Percentiles rank a stretch among this genome's conserved stretches.
phyloP scores from a whole-genome alignment of 257 asterid genomes.

The Pogostemon cablin region DNA sequence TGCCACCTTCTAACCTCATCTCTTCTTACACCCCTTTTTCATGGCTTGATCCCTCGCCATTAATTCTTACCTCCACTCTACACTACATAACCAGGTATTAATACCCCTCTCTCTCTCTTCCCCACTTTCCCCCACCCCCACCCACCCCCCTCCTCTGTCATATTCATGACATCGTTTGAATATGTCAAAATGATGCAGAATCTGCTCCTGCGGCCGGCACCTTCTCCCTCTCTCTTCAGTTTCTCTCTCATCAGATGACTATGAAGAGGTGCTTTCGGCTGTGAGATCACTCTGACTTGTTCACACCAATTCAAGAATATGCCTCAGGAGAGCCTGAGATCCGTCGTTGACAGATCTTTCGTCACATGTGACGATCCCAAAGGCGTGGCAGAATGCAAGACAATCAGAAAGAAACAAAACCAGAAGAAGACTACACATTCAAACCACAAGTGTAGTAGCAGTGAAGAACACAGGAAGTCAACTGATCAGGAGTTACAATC shows the following conservation, averaged over 20 bases:
- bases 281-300: neutral
- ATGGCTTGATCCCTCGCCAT: too few species aligned
- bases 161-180: conserved; percentile 27
- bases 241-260: conserved; percentile 3
- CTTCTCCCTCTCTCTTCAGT: neutral
- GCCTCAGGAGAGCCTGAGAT: conserved; percentile 67
- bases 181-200: conserved; percentile 26
- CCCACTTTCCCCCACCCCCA: neutral
- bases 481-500: conserved; percentile 40
- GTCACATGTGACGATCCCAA: conserved; percentile 74
- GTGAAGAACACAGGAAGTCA: conserved; percentile 11
- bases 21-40: neutral
- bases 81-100: too few species aligned
- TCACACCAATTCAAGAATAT: conserved; percentile 39
- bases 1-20: too few species aligned
- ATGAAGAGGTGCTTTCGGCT: conserved; percentile 11
- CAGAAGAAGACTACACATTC: conserved; percentile 11
- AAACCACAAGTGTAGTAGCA: conserved; percentile 31
- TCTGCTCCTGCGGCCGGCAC: conserved; percentile 13
- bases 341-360: conserved; percentile 65
- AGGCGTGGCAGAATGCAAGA: conserved; percentile 67
- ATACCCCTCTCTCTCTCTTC: conserved; percentile 1
- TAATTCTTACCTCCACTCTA: too few species aligned
- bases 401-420: conserved; percentile 49
- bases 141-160: too few species aligned